These are phyloP conservation scores for Hibiscus syriacus DNA, from an alignment of 345 rosid species.

Conservation along the genomic window DNA sequence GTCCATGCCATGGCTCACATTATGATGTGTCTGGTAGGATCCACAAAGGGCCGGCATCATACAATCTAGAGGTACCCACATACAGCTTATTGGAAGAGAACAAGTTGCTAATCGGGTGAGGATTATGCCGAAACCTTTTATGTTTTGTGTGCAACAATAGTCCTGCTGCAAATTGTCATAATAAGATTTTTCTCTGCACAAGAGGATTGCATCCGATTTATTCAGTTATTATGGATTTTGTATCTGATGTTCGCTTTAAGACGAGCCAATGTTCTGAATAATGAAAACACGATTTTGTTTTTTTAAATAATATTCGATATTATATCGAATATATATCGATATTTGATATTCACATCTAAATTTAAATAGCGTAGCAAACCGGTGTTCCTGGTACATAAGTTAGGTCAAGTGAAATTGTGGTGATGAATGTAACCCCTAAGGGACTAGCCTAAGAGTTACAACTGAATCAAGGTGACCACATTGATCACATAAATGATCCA, in stretches of 20 bases:
- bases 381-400: background rate
- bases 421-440: no score
- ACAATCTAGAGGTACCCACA: constrained; percentile 55
- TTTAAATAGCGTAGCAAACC: no score
- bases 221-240: constrained; percentile 14
- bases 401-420: no score
- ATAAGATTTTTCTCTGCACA: constrained; percentile 15
- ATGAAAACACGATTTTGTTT: constrained; percentile 23
- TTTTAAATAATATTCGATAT: no score
- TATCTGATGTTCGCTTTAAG: constrained; percentile 10
- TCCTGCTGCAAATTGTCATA: constrained; percentile 11
- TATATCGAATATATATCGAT: no score
- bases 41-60: constrained; percentile 63
- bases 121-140: background rate
- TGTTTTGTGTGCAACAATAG: constrained; percentile 3
- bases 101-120: constrained; percentile 44
- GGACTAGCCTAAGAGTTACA: no score
- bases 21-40: constrained; percentile 62
- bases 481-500: no score
- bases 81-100: constrained; percentile 56
- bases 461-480: no score
- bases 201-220: constrained; percentile 12
- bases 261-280: constrained; percentile 28
- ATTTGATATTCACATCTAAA: no score
- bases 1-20: constrained; percentile 63